Evolutionary conservation across 2,329 filamentous ascomycete species (phyloP).

Genomic region (Akanthomyces uredinophilus): DNA sequence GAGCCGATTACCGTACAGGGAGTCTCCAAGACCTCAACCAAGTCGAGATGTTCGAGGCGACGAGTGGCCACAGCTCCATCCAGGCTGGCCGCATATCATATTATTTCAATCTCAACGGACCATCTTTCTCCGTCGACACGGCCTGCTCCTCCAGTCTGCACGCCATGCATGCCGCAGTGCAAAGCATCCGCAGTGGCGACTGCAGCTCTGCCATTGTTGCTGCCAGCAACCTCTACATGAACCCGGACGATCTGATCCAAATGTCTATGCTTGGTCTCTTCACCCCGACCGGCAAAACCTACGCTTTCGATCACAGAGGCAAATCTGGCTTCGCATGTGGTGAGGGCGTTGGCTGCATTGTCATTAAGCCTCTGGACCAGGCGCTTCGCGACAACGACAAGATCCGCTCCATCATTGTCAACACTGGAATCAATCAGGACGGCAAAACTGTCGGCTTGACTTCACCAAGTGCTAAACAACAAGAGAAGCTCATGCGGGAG

Average conservation of each 20-base stretch:
- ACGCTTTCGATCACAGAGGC: conserved; percentile 32
- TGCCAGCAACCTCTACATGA: conserved; percentile 42
- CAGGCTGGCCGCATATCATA: conserved; percentile 51
- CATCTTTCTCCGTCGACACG: conserved; percentile 47
- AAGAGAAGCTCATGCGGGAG: conserved; percentile 35
- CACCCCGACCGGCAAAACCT: conserved; percentile 46
- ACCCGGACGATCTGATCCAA: conserved; percentile 34
- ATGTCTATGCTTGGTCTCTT: conserved; percentile 33
- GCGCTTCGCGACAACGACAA: conserved; percentile 52
- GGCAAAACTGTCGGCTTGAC: conserved; percentile 46
- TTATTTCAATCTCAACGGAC: conserved; percentile 50
- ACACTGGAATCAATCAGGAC: conserved; percentile 50
- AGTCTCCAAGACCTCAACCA: conserved; percentile 40
- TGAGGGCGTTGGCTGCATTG: conserved; percentile 51
- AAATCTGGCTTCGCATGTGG: conserved; percentile 53
- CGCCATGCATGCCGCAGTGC: conserved; percentile 45
- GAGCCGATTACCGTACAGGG: conserved; percentile 44
- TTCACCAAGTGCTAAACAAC: conserved; percentile 47
- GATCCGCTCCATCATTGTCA: conserved; percentile 46
- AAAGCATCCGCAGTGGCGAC: conserved; percentile 43
- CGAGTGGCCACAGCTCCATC: conserved; percentile 46
- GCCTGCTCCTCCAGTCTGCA: conserved; percentile 48
- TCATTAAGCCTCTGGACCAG: conserved; percentile 52
- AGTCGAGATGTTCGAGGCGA: conserved; percentile 48
- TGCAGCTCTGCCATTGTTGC: conserved; percentile 42